A percentile compares a stretch with the other conserved stretches of the same genome.
Evolutionary conservation across 257 asterid species (phyloP).

Genomic region (Forsythia suspensa): DNA sequence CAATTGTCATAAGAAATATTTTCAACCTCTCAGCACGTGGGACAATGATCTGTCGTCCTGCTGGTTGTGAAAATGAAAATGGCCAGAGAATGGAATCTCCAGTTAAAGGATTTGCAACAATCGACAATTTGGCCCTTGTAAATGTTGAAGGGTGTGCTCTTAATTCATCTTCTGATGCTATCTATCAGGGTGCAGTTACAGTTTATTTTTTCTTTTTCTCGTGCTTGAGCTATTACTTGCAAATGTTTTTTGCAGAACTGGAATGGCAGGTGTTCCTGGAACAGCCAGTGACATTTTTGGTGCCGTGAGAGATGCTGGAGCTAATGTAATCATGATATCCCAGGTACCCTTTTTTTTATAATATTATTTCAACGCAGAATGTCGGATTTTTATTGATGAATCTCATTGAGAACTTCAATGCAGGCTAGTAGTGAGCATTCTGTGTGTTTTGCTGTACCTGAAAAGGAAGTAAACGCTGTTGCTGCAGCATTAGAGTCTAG

Average conservation of each 20-base stretch:
- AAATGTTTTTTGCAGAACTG: conserved; percentile 64
- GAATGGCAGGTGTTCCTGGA: conserved; percentile 99
- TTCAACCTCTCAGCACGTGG: conserved; percentile 94
- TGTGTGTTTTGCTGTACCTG: conserved; percentile 99
- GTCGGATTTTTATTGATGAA: neutral
- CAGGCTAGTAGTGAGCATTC: conserved; percentile 99
- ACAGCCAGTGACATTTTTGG: conserved; percentile 88
- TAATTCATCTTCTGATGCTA: conserved; percentile 8
- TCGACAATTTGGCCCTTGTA: conserved; percentile 93
- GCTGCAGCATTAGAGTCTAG: conserved; percentile 81
- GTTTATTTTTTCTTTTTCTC: neutral
- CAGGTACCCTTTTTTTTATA: conserved; percentile 53
- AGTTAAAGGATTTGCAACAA: conserved; percentile 98
- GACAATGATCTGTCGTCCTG: conserved; percentile 71
- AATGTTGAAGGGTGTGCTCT: conserved; percentile 92
- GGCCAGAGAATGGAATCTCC: conserved; percentile 52
- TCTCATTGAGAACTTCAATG: conserved; percentile 23
- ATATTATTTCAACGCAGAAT: neutral
- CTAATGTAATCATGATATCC: conserved; percentile 97
- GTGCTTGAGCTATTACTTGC: conserved; percentile 19
- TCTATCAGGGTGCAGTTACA: neutral
- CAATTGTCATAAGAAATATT: conserved; percentile 90
- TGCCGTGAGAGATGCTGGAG: conserved; percentile 93
- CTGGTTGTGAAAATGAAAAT: conserved; percentile 46
- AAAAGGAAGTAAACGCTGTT: conserved; percentile 86